These are phyloP conservation scores for Xylariaceae sp. DNA, from an alignment of 2,329 filamentous ascomycete genomes.

Conservation along the genomic window DNA sequence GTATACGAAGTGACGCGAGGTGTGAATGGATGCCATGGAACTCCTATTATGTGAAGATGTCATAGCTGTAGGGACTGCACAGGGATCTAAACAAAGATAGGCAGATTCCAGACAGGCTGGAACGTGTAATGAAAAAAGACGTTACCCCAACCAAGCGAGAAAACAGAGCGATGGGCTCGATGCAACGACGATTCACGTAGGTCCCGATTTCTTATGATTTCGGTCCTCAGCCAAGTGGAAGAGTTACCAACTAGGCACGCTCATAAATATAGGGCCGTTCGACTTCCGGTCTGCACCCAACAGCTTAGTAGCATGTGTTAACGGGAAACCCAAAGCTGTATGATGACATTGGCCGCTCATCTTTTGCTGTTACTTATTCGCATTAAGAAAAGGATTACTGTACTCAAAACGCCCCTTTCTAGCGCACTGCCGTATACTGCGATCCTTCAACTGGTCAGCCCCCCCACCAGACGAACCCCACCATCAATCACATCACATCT, in stretches of 20 bases:
- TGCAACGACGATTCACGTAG: no score
- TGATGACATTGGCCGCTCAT: no score
- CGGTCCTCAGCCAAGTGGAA: no score
- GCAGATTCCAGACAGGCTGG: constrained; percentile 24
- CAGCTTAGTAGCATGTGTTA: no score
- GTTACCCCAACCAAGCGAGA: constrained; percentile 11
- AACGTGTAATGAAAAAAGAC: constrained; percentile 30
- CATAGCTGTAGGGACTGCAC: constrained; percentile 24
- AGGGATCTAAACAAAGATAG: constrained; percentile 22
- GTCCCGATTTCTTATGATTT: background rate
- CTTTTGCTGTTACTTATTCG: no score
- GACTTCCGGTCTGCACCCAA: no score
- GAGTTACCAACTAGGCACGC: no score
- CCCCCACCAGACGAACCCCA: constrained; percentile 35
- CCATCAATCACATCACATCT: constrained; percentile 29
- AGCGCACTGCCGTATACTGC: background rate
- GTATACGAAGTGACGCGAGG: constrained; percentile 28
- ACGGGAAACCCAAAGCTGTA: no score
- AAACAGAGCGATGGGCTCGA: no score
- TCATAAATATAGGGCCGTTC: no score
- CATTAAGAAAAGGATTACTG: no score
- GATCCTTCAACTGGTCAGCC: background rate
- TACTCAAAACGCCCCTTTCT: constrained; percentile 1
- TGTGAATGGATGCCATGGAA: constrained; percentile 28
- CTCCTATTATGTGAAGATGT: constrained; percentile 22